Evolutionary conservation across 2,329 filamentous ascomycete species (phyloP), one percentile per base, ranked within the genome.

Genomic region (Lasiodiplodia sp.): DNA sequence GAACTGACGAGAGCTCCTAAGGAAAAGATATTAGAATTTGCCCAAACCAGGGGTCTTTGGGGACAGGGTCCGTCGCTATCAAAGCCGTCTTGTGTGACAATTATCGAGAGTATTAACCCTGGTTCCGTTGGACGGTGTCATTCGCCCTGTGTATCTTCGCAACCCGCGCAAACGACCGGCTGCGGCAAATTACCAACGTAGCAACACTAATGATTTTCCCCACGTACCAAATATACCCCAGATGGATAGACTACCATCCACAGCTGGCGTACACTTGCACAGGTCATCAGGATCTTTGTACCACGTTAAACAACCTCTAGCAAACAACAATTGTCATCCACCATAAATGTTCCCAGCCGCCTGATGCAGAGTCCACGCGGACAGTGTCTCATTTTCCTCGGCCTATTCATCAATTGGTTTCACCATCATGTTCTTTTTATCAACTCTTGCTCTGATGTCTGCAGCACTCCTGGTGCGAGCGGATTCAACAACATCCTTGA

Each of bases 41-140:
- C n/a, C 12, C 28, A n/a, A 18, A 51, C 28, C 18, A 28, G 14
- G 60, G 18, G 47, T n/a, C 44, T 21, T 28, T 49, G 14, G n/a
- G 58, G 14, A 62, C 10, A 18, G 18, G 34, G 58, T 12, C 60
- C 28, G 23, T 38, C 60, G 25, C 23, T 37, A 52, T 25, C 11
- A 37, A 31, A 16, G n/a, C 60, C 60, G 12, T 64, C 37, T 64
- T 38, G 60, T 64, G 60, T 25, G 31, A 51, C 60, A 7, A 52
- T 38, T 25, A 52, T 38, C 4, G 18, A 16, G 5, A 37, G 31
- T 49, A 31, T 52, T 64, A 52, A 37, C 44, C 21, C n/a, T 38
- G 31, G 18, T 12, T 21, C 31, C 18, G 60, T 64, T 64, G 44
- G 31, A 31, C 60, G 23, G 23, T 4, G 7, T n/a, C 10, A 16